Percentiles rank a stretch among this genome's conserved stretches.
These are phyloP conservation scores for Mrakia blollopis DNA, from an alignment of 768 basidiomycete genomes.

Conservation along the genomic window DNA sequence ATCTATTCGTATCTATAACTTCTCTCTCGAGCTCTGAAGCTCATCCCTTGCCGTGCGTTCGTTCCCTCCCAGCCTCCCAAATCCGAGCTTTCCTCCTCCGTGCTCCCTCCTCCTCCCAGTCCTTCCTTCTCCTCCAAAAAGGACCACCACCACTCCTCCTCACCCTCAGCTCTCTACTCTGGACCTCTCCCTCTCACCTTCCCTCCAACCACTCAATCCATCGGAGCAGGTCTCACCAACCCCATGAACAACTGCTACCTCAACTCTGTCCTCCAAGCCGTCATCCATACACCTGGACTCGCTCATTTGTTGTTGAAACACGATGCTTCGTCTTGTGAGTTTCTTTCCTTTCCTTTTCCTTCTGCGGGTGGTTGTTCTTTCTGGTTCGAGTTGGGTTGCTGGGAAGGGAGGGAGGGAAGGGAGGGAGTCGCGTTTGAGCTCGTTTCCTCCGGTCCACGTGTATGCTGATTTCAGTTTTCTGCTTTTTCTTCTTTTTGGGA, in stretches of 20 bases:
- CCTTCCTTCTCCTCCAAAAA: slow-evolving; percentile 14
- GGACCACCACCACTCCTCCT: too few relatives aligned
- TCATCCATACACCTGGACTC: slow-evolving; percentile 86
- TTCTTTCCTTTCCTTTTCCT: background rate
- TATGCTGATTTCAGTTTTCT: too few relatives aligned
- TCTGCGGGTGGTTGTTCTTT: too few relatives aligned
- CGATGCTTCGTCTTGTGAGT: slow-evolving; percentile 59
- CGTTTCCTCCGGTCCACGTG: background rate
- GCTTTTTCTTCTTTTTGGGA: background rate
- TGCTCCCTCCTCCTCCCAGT: background rate
- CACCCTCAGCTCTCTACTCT: slow-evolving; percentile 8
- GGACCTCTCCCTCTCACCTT: slow-evolving; percentile 13
- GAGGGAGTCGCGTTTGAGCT: background rate
- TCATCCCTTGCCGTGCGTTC: background rate
- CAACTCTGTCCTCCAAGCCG: slow-evolving; percentile 88
- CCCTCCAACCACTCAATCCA: background rate
- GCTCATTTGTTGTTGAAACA: slow-evolving; percentile 53
- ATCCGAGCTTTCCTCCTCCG: background rate
- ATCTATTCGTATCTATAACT: too few relatives aligned
- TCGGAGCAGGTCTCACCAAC: slow-evolving; percentile 62
- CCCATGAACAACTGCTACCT: slow-evolving; percentile 92
- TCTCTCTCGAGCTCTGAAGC: too few relatives aligned
- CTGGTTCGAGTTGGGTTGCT: too few relatives aligned
- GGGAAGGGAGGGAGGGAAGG: background rate
- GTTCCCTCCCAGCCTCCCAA: background rate